phyloP scores from a whole-genome alignment of 1,284 basidiomycete genomes.

The Wolfiporia cocos region DNA sequence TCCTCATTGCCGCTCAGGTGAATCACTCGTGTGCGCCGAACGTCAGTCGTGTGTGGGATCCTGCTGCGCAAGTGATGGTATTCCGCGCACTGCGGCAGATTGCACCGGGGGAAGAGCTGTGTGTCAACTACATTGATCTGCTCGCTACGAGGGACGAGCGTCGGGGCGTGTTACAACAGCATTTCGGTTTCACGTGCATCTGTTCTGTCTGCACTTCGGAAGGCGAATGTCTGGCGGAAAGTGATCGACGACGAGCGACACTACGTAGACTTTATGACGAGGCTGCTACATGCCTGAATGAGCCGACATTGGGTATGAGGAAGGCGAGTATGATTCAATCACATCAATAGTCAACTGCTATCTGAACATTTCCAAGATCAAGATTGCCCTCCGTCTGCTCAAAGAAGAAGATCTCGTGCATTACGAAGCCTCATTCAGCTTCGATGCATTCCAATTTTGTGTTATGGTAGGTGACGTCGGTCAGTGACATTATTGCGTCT shows the following conservation, averaged over 20 bases:
- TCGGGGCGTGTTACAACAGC: constrained; percentile 30
- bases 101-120: constrained; percentile 47
- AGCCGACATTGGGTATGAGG: constrained; percentile 17
- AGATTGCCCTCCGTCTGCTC: constrained; percentile 15
- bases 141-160: constrained; percentile 33
- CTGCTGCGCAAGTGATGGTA: constrained; percentile 10
- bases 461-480: constrained; percentile 8
- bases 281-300: constrained; percentile 15
- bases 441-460: constrained; percentile 22
- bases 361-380: no score
- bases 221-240: constrained; percentile 13
- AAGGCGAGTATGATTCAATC: no score
- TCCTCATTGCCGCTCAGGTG: constrained; percentile 17
- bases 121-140: constrained; percentile 48
- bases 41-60: constrained; percentile 16
- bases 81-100: constrained; percentile 29
- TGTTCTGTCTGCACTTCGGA: constrained; percentile 35
- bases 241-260: constrained; percentile 15
- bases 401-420: constrained; percentile 18
- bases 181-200: constrained; percentile 50
- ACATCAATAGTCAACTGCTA: no score
- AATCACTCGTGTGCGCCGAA: constrained; percentile 24
- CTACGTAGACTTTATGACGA: constrained; percentile 17
- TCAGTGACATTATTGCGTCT: no score
- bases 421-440: constrained; percentile 19